Evolutionary conservation across 352 stramenopile species (phyloP), one percentile per base, ranked within the genome.

Genomic region (Globisporangium takayamanum): DNA sequence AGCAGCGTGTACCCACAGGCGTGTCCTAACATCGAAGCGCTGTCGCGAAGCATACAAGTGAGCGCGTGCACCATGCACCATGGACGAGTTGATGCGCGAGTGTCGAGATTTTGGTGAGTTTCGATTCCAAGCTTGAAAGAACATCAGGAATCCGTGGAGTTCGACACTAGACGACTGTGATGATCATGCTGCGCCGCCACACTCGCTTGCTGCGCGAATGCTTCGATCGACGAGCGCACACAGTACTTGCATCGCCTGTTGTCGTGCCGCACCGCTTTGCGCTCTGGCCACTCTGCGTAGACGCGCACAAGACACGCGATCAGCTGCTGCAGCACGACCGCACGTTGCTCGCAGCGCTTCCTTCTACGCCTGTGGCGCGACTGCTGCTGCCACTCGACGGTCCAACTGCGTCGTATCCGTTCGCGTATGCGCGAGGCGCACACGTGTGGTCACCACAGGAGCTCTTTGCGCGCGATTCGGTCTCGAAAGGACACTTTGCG

Each of bases 231-330:
- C 18, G 16, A 10, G 3, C 25, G 20, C 39, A 18, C 22, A 20
- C 22, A 18, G 2, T 41, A 3, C 8, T 15, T 3, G 26, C 28
- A n/a, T 0, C 36, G 20, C 51, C 36, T 12, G n/a, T 44, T 50
- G 41, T 76, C 41, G 18, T 70, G 8, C 39, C 53, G 26, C n/a
- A 53, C 39, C 66, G 66, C 58, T 74, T 79, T 45, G 66, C 71
- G 52, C 71, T 79, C 46, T 79, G 71, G 68, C 41, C 64, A n/a
- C 25, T 74, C 5, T 55, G 47, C n/a, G 55, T 66, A 7, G 59
- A 66, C 66, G 59, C 28, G 15, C 20, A 36, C 30, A 7, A 39
- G 39, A 36, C 44, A 15, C 14, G 16, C 25, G 60, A 44, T 2
- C 47, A 70, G 46, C 60, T 70, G 45, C 56, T 72, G 49, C 30